phyloP scores from a whole-genome alignment of 2,329 filamentous ascomycete species.

The Colletotrichum scovillei region DNA sequence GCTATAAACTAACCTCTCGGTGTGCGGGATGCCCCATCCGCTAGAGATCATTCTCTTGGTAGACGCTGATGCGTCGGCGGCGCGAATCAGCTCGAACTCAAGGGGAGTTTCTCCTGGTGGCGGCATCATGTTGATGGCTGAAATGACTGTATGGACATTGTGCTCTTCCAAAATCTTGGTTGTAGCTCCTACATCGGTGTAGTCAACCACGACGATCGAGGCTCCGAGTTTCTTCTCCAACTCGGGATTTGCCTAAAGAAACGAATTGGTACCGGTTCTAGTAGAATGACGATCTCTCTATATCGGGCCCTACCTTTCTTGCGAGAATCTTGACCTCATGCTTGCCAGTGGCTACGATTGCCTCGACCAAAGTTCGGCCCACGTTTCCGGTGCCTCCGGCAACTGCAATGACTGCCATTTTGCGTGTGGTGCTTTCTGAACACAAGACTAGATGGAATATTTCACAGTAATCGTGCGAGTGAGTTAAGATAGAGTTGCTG shows the following conservation, averaged over 20 bases:
- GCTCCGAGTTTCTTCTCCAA: slow-evolving; percentile 40
- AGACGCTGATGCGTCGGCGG: slow-evolving; percentile 49
- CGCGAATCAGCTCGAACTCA: slow-evolving; percentile 56
- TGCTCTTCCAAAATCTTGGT: slow-evolving; percentile 45
- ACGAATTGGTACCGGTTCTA: not conserved
- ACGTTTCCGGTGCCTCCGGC: slow-evolving; percentile 59
- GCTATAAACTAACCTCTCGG: slow-evolving; percentile 41
- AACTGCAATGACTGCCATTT: slow-evolving; percentile 51
- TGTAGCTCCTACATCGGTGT: slow-evolving; percentile 39
- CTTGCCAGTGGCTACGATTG: slow-evolving; percentile 46
- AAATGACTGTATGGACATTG: slow-evolving; percentile 57
- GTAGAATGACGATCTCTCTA: no score
- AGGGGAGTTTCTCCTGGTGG: slow-evolving; percentile 40
- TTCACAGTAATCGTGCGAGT: no score
- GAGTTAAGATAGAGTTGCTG: not conserved
- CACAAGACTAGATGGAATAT: not conserved
- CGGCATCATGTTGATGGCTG: slow-evolving; percentile 48
- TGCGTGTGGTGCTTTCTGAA: not conserved
- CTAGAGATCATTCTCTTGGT: slow-evolving; percentile 57
- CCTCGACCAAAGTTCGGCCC: slow-evolving; percentile 58
- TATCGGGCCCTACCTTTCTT: slow-evolving; percentile 47
- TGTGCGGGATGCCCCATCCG: slow-evolving; percentile 51
- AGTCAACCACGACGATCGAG: slow-evolving; percentile 43
- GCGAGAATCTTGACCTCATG: slow-evolving; percentile 54
- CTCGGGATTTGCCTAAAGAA: slow-evolving; percentile 34